Evolutionary conservation across 805 yeast species (phyloP).

Genomic region (Zygoascus biomembranicola): DNA sequence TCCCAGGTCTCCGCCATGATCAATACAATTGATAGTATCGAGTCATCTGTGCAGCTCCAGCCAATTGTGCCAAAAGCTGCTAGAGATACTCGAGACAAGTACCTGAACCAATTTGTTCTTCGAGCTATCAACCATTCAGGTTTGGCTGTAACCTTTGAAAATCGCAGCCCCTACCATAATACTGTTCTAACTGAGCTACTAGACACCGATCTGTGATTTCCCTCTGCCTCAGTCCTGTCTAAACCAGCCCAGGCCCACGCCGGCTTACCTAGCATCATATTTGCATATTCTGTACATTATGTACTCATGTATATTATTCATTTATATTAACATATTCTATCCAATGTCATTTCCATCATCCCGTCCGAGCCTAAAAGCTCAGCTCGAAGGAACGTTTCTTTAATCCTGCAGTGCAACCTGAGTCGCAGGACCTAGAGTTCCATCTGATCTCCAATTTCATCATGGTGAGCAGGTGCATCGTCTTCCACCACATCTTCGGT

Average conservation of each 20-base stretch:
- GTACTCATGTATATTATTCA: background rate
- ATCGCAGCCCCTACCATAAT: background rate
- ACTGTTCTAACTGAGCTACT: background rate
- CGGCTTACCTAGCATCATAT: too few species aligned
- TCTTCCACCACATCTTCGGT: conserved; percentile 4
- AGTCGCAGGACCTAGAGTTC: conserved; percentile 12
- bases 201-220: background rate
- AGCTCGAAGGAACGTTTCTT: too few species aligned
- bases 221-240: too few species aligned
- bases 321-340: background rate
- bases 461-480: conserved; percentile 14
- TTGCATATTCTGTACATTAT: background rate
- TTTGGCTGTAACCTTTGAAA: background rate
- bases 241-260: too few species aligned
- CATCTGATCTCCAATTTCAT: conserved; percentile 23
- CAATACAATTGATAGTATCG: background rate
- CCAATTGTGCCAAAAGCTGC: background rate
- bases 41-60: background rate
- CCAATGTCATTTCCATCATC: background rate
- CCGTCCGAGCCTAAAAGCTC: too few species aligned
- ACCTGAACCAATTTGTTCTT: background rate
- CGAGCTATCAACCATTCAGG: conserved; percentile 3
- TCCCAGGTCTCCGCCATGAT: conserved; percentile 2
- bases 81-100: background rate
- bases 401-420: background rate